Base-by-base conservation (phyloP, 1,284 basidiomycete genomes). In the Agroathelia rolfsii region DNA sequence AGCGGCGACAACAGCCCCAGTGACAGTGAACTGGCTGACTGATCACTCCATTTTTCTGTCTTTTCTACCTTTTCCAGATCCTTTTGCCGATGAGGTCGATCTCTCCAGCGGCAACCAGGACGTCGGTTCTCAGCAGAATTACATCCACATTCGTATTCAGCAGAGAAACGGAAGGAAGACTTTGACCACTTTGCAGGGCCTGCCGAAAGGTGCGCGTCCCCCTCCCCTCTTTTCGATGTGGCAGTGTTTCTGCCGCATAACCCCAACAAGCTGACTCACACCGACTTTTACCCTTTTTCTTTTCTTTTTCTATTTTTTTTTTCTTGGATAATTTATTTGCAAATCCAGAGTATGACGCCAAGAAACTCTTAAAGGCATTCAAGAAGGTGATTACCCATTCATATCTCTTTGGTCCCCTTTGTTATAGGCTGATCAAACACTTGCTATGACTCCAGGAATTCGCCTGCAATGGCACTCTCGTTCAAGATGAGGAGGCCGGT, bases 141-240 rank as follows among this genome's bases (percentile, higher is more conserved):
- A 92, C 62, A 89, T 93, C 58, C 89, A 93, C 59, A 86, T 94
- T 55, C 88, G 89, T 69, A 87, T 99, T 53, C 95, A 99, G 64
- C 95, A 99, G 65, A 76, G 95, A 53, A 99, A 98, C 76, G 95
- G 95, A 48, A 78, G 95, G 51, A 99, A 99, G 76, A 96, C 93
- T 43, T 67, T 98, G 66, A 99, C 95, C 26, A 99, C 94, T 38
- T 72, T 98, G 46, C 94, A 98, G 64, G 95, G 95, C 45, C 66
- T 99, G 43, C 89, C 89, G 40, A 90, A 87, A 65, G 80, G 90
- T 88, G 47, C 45, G 76, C 32, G 27, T 21, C 17, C 21, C 16
- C 5, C 4, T 17, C 34, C 12, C 12, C 9, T 19, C 15, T 27
- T 15, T 17, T 17, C 18, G 13, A n/a, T 24, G 24, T 10, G 7